Conservation (phyloP, 305 asterid species). For the Solanum hybrid region DNA sequence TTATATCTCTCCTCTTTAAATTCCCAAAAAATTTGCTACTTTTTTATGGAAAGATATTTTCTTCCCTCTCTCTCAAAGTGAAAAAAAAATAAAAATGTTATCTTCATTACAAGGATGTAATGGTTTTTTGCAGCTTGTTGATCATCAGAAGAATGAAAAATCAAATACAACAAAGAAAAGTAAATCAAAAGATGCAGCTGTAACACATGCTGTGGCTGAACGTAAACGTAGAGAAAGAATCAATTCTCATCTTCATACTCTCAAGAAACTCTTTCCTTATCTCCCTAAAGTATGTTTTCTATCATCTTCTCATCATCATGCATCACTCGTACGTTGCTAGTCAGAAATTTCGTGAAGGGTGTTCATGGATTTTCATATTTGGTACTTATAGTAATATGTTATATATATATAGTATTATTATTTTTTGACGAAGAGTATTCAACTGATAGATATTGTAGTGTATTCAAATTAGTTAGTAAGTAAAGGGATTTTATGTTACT, state of each 20-base stretch:
- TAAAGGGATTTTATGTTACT: neutral
- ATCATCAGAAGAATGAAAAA: neutral
- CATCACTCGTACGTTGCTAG: neutral
- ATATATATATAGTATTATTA: neutral
- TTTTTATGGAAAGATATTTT: neutral
- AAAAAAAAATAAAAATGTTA: conserved; percentile 1
- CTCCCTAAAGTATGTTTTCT: conserved; percentile 22
- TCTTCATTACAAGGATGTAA: conserved; percentile 13
- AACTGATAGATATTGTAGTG: neutral
- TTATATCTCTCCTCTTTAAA: neutral
- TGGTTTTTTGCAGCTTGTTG: neutral
- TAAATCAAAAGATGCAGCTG: conserved; percentile 22
- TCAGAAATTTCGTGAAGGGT: neutral
- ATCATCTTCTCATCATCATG: neutral
- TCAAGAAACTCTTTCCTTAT: conserved; percentile 25
- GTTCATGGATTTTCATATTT: neutral
- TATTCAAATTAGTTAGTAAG: neutral
- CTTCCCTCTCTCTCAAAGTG: neutral
- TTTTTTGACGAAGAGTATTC: neutral
- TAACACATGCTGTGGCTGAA: conserved; percentile 29
- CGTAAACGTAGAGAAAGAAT: conserved; percentile 24
- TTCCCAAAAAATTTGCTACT: neutral
- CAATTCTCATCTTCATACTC: conserved; percentile 22
- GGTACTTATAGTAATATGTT: no score
- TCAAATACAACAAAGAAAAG: neutral